A percentile compares a stretch with the other conserved stretches of the same genome.
Evolutionary conservation across 2,329 filamentous ascomycete species (phyloP).

Genomic region (Neopestalotiopsis clavispora): DNA sequence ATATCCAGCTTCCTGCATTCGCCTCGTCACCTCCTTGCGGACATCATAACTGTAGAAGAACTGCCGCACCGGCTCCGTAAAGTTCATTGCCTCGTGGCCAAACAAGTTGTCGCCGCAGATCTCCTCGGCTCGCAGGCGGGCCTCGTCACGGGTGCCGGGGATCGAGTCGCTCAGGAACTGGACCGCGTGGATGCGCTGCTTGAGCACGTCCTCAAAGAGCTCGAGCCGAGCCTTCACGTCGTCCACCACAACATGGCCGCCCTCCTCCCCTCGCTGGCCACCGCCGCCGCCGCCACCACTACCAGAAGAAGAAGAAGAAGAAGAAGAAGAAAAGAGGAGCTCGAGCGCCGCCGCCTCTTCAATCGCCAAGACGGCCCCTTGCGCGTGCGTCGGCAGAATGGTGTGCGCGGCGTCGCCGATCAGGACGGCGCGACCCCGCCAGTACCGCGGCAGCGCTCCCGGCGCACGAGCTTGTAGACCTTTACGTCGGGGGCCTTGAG

Average conservation of each 20-base stretch:
- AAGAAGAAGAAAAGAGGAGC: slow-evolving; percentile 9
- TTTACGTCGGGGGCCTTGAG: slow-evolving; percentile 19
- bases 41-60: slow-evolving; percentile 23
- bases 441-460: slow-evolving; percentile 18
- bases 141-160: slow-evolving; percentile 16
- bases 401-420: slow-evolving; percentile 22
- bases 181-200: slow-evolving; percentile 21
- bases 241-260: too few species aligned
- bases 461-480: slow-evolving; percentile 17
- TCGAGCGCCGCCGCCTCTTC: slow-evolving; percentile 22
- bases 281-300: not conserved
- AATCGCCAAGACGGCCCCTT: slow-evolving; percentile 19
- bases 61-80: slow-evolving; percentile 18
- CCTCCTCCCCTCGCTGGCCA: not conserved
- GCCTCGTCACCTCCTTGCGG: slow-evolving; percentile 16
- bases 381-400: slow-evolving; percentile 21
- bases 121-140: slow-evolving; percentile 19
- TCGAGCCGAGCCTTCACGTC: not conserved
- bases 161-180: slow-evolving; percentile 21
- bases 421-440: slow-evolving; percentile 20
- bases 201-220: slow-evolving; percentile 19
- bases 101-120: slow-evolving; percentile 17
- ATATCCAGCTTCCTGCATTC: slow-evolving; percentile 15
- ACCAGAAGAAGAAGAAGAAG: too few species aligned
- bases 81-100: slow-evolving; percentile 13